Conservation (phyloP, 257 asterid species). For the Cruciata laevipes region DNA sequence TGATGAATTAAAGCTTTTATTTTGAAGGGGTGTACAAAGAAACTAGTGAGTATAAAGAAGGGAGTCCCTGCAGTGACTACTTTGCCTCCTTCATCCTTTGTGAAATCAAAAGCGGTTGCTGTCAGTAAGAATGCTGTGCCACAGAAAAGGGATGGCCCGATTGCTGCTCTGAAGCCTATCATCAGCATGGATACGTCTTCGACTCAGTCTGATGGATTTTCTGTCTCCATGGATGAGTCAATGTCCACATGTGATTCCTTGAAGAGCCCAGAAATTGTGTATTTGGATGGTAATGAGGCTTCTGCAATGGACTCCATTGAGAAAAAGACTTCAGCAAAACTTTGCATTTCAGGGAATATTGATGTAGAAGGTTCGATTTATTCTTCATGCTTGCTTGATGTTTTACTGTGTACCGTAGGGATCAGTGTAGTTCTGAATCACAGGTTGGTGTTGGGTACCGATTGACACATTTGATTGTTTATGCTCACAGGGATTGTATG, state of each 20-base stretch:
- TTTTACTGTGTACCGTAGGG: background rate
- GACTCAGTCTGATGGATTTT: conserved; percentile 42
- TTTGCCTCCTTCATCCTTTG: conserved; percentile 29
- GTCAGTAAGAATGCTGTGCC: conserved; percentile 24
- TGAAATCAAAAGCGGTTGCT: conserved; percentile 36
- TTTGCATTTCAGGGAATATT: conserved; percentile 51
- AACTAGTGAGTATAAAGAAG: conserved; percentile 62
- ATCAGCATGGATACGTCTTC: conserved; percentile 39
- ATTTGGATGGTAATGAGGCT: conserved; percentile 52
- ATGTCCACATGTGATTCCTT: conserved; percentile 79
- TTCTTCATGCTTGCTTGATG: background rate
- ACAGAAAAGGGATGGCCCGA: conserved; percentile 28
- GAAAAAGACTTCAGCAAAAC: conserved; percentile 50
- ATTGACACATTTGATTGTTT: conserved; percentile 3
- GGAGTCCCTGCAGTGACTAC: conserved; percentile 31
- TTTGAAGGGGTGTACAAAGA: conserved; percentile 64
- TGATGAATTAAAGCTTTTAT: conserved; percentile 1
- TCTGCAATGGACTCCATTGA: conserved; percentile 57
- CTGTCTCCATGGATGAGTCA: conserved; percentile 81
- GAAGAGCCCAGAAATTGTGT: conserved; percentile 84
- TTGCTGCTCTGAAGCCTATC: conserved; percentile 17
- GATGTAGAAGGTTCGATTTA: conserved; percentile 44
- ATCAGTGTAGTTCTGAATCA: background rate
- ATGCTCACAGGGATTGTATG: conserved; percentile 44
- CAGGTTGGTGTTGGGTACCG: background rate